Base-by-base conservation (phyloP, 192 early-diverging fungal genomes). In the Phlyctochytrium bullatum region DNA sequence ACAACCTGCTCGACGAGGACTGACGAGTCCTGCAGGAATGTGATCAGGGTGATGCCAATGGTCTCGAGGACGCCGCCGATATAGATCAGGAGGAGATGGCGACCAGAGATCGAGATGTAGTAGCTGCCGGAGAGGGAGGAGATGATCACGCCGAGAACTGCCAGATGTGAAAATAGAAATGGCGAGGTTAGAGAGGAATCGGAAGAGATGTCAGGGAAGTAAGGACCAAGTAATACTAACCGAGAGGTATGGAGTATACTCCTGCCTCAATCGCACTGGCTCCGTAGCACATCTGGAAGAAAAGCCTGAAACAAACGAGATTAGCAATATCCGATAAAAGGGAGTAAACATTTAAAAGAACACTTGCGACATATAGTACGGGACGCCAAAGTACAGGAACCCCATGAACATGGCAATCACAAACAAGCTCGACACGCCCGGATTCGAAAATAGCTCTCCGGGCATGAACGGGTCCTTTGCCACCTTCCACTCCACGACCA, bases 211-310 rank as follows among this genome's bases (percentile, higher is more conserved):
- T 6, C 40, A 6, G 40, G 10, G 10, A 47, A 47, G 10, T 47
- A 47, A 14, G 40, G 40, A 6, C 40, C 6, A 47, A 47, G 6
- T 6, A 47, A 47, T 14, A 47, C 40, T 47, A 6, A 47, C 40
- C 20, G 52, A 90, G 83, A 0, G 93, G 90, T 57, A 93, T 75
- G 40, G 88, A 69, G 35, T 89, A 80, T 17, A 92, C 61, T 40
- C 94, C 94, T 1, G 91, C 86, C 14, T 82, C 72, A 1, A 88
- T 94, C 0, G 94, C 90, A 16, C 73, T 66, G 36, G 88, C 88
- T 24, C 85, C 89, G 59, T 88, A 78, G 31, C 94, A 90, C 47
- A 96, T 78, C 59, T 71, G 69, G 35, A 71, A 71, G 30, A 71
- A 71, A 4, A 71, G 34, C 16, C 65, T 66, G 34, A 14, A 28